phyloP scores from a whole-genome alignment of 495 filamentous ascomycete genomes.

The Penicillium coffeae region DNA sequence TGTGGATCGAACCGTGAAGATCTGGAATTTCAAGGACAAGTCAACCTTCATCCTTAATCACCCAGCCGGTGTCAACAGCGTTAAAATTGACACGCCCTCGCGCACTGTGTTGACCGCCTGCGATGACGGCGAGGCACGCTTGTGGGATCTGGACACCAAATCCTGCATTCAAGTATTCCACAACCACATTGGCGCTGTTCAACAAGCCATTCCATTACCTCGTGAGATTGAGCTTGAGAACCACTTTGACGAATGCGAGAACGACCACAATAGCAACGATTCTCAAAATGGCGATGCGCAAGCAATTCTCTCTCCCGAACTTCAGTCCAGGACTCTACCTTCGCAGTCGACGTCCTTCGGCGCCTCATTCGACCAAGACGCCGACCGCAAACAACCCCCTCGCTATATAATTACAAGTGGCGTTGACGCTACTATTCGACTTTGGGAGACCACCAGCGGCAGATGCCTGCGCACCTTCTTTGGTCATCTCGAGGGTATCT shows the following conservation, averaged over 20 bases:
- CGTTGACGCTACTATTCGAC: constrained; percentile 83
- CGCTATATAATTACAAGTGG: constrained; percentile 89
- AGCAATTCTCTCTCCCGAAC: constrained; percentile 15
- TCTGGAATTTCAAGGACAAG: constrained; percentile 88
- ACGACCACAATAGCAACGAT: constrained; percentile 42
- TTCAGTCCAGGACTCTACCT: constrained; percentile 28
- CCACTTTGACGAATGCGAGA: constrained; percentile 52
- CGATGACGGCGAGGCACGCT: constrained; percentile 83
- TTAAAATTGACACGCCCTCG: constrained; percentile 74
- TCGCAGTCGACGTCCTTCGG: constrained; percentile 53
- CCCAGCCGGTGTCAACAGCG: constrained; percentile 90
- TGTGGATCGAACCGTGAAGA: constrained; percentile 82
- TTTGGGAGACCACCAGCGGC: constrained; percentile 87
- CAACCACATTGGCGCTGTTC: constrained; percentile 94
- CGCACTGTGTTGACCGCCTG: constrained; percentile 88
- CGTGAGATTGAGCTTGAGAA: constrained; percentile 85
- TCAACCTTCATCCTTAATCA: constrained; percentile 75
- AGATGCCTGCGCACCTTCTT: constrained; percentile 88
- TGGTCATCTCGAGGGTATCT: constrained; percentile 92
- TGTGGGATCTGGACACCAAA: constrained; percentile 91
- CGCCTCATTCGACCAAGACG: constrained; percentile 43
- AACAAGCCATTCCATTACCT: constrained; percentile 79
- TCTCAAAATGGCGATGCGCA: constrained; percentile 32
- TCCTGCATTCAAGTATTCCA: constrained; percentile 74
- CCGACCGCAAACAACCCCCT: constrained; percentile 67